These are phyloP conservation scores for Sphaerobolus stellatus DNA, from an alignment of 1,284 basidiomycete species.

Conservation along the genomic window DNA sequence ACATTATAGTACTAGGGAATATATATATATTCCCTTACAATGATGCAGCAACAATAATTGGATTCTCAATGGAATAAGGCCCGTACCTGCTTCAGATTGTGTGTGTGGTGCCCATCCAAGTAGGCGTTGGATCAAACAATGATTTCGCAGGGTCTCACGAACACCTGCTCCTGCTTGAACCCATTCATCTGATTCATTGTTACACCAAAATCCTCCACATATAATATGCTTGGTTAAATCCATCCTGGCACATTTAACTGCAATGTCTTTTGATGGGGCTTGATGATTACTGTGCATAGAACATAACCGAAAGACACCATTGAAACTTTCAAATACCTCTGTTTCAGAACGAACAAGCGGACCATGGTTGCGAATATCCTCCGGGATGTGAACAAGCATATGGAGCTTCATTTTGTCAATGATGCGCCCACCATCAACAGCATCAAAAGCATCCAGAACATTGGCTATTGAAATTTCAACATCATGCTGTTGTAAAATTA, in stretches of 20 bases:
- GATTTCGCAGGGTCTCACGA: no score
- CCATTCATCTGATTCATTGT: no score
- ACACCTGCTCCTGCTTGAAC: no score
- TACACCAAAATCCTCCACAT: no score
- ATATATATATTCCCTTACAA: no score
- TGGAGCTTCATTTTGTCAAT: conserved; percentile 34
- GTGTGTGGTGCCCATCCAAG: no score
- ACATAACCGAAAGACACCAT: conserved; percentile 8
- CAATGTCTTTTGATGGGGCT: conserved; percentile 14
- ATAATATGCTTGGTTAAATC: conserved; percentile 10
- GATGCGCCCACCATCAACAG: conserved; percentile 18
- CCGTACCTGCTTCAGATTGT: no score
- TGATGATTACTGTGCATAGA: conserved; percentile 11
- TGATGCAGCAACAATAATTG: no score
- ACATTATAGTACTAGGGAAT: no score
- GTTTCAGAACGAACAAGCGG: conserved; percentile 25
- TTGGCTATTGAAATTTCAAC: conserved; percentile 30
- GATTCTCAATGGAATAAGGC: no score
- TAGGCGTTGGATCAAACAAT: no score
- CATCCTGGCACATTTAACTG: not conserved
- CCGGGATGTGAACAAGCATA: conserved; percentile 24
- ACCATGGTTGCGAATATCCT: conserved; percentile 26
- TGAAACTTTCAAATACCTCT: conserved; percentile 17
- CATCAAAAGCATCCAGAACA: conserved; percentile 31
- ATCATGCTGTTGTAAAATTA: conserved; percentile 23